Percentiles rank a stretch among this genome's conserved stretches.
phyloP scores from a whole-genome alignment of 352 stramenopile genomes.

The Vaucheria bursata region DNA sequence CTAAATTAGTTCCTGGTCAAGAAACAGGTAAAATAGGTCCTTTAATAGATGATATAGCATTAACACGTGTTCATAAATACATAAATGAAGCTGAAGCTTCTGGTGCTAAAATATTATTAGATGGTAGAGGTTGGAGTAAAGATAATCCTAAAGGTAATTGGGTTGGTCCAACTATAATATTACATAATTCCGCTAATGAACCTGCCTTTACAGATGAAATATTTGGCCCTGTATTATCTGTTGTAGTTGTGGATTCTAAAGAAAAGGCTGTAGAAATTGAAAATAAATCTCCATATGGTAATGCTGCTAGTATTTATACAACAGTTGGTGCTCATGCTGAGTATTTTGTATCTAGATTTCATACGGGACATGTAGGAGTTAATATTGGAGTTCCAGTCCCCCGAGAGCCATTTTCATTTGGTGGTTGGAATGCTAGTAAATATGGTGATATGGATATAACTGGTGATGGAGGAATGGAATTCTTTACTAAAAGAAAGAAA shows the following conservation, averaged over 20 bases:
- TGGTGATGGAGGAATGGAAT: slow-evolving; percentile 85
- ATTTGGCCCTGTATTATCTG: slow-evolving; percentile 88
- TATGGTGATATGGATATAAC: slow-evolving; percentile 95
- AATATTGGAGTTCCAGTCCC: slow-evolving; percentile 89
- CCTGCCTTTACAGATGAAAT: slow-evolving; percentile 85
- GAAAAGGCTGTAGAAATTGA: slow-evolving; percentile 87
- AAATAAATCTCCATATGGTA: slow-evolving; percentile 90
- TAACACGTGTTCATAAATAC: too few relatives aligned
- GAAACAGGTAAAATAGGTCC: too few relatives aligned
- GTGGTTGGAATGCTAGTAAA: slow-evolving; percentile 84
- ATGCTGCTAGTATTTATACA: slow-evolving; percentile 90
- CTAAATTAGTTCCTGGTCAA: too few relatives aligned
- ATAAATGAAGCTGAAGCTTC: too few relatives aligned
- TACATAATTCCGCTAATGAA: slow-evolving; percentile 70
- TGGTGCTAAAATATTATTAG: slow-evolving; percentile 76
- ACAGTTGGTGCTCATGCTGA: slow-evolving; percentile 77
- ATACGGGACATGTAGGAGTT: slow-evolving; percentile 60
- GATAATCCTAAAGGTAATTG: too few relatives aligned
- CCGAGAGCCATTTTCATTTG: slow-evolving; percentile 87
- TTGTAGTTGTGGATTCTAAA: slow-evolving; percentile 63
- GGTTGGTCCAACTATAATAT: slow-evolving; percentile 84
- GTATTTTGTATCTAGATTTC: slow-evolving; percentile 69
- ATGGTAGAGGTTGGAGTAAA: slow-evolving; percentile 72
- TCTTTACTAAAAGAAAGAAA: slow-evolving; percentile 91
- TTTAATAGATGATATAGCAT: too few relatives aligned